Base-by-base conservation (phyloP, 371 early-diverging fungal species). In the Amoeboaphelidium protococcarum region DNA sequence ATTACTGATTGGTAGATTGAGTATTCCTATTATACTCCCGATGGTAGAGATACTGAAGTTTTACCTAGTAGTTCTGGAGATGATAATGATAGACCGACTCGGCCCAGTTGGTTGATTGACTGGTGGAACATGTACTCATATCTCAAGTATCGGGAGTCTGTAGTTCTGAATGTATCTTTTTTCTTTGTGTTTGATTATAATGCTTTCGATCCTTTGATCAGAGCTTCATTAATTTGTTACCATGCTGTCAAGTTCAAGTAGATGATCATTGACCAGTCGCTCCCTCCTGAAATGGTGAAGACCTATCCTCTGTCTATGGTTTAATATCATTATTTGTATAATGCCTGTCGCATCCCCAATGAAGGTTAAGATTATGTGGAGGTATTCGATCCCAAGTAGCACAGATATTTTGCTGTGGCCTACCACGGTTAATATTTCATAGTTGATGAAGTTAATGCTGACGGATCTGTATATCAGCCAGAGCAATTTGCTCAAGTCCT, bases 51-150 rank as follows among this genome's bases (percentile, higher is more conserved):
- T n/a, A n/a, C n/a, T n/a, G n/a, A n/a, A n/a, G n/a, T n/a, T n/a
- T n/a, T n/a, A n/a, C n/a, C n/a, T n/a, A n/a, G n/a, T n/a, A n/a
- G n/a, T n/a, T n/a, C n/a, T n/a, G n/a, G n/a, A n/a, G n/a, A n/a
- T n/a, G n/a, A n/a, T n/a, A n/a, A n/a, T n/a, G n/a, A n/a, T n/a
- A n/a, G n/a, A n/a, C n/a, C 37, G 37, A 31, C 37, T 10, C 6
- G 16, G 37, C 16, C 37, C 6, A 82, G 81, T 68, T 85, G 88
- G 94, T 68, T 94, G 54, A 81, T 80, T 58, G 84, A 86, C 51
- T 90, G 90, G 91, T 85, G 95, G 95, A 76, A 78, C 58, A 82
- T 85, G 47, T 64, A 73, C 46, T 81, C 83, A 47, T 92, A 92
- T 61, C 74, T 86, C 68, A 80, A 75, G 13, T 92, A 89, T 67